Evolutionary conservation across 495 filamentous ascomycete genomes (phyloP), one percentile per base, ranked within the genome.

Genomic region (Penicillium angulare): DNA sequence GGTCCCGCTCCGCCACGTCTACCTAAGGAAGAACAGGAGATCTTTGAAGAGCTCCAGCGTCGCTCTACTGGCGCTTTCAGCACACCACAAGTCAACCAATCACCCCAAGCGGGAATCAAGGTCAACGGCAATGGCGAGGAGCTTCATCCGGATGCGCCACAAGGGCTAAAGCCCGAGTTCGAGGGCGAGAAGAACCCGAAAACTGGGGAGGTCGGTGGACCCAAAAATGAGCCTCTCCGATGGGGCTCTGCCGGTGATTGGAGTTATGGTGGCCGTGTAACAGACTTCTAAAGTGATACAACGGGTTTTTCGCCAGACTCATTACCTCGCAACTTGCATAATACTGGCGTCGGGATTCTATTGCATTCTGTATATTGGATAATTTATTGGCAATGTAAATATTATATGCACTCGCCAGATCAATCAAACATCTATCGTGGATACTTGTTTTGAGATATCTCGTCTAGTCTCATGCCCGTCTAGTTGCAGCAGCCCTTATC

Each of bases 201-300:
- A 74, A 98, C 93, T 2, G 95, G 95, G n/a, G 93, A 97, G 74
- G 79, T 95, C 35, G 93, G 92, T 5, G 93, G 93, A 12, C 93
- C 93, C 15, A 98, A 97, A 82, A 98, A 97, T 68, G 93, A 98
- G 71, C 93, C 93, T 35, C 56, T 97, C 58, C 77, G 92, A 46
- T 96, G 92, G 92, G 90, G 91, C 0, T 65, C 73, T 21, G 67
- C 57, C 3, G 87, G 89, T 1, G 93, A 98, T 72, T 98, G 91
- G 85, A 97, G 90, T 60, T 98, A 87, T 69, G 96, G 96, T 72
- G 93, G 93, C 31, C 75, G 93, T 47, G 92, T 93, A 20, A 97
- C 93, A 16, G 93, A 97, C 73, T 98, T 98, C 65, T 98, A 49
- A 48, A n/a, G 8, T 8, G 21, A 12, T 44, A 15, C 20, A 5